Base-by-base conservation (phyloP, 1,284 basidiomycete genomes). In the Irpex sp. region DNA sequence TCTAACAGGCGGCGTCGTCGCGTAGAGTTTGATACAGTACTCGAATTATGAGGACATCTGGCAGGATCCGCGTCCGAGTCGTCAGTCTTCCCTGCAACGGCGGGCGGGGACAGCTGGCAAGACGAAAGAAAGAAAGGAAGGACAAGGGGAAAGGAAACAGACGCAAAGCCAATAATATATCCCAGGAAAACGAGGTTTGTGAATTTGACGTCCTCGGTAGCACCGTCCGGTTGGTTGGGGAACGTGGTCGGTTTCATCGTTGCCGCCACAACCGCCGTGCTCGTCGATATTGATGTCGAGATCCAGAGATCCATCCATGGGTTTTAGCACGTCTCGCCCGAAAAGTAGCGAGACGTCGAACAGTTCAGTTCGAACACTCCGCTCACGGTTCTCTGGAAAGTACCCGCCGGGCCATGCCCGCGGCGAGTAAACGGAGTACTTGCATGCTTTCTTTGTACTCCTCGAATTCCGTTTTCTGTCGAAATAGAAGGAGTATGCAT, bases 151-250 rank as follows among this genome's bases (percentile, higher is more conserved):
- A 61, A 36, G 38, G 31, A 36, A 64, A 60, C 59, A 63, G 68
- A 65, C 36, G 37, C 11, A n/a, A 63, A 48, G 56, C 60, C 34
- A 49, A 70, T 58, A 64, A 57, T 56, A 63, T 61, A 59, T 60
- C n/a, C 13, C 40, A 47, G 40, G 40, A 63, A 48, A 48, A 44
- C 62, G 49, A 51, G 37, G 59, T 58, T 52, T 17, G 40, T 60
- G 55, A 64, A 52, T 15, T 49, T 55, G 55, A 58, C 59, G 63
- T 64, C 17, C 51, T 31, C 51, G 47, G 47, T 15, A 48, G 47
- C 34, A 38, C 44, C 31, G 56, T 11, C 26, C 55, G 61, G 61
- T 31, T 31, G 51, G 51, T 11, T 13, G 54, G 56, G 61, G 44
- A 62, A 62, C 61, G 61, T 58, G 54, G 54, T 56, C 34, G 5